Evolutionary conservation across 148 eudicot species (phyloP), one percentile per base, ranked within the genome.

Genomic region (Nepenthes mirabilis): DNA sequence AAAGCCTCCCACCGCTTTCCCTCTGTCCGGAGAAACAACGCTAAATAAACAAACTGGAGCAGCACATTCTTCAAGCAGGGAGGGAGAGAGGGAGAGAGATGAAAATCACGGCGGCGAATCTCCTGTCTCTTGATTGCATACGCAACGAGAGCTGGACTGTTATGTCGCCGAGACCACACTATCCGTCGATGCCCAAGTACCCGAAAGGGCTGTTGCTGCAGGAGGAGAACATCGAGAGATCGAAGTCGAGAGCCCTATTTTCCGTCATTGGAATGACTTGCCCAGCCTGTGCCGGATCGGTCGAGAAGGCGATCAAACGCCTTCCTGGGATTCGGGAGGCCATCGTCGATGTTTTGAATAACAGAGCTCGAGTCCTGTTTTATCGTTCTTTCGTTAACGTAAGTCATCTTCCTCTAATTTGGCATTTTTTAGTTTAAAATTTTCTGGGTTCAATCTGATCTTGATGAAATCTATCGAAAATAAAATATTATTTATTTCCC

Each of bases 211-310:
- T 65, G 45, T 64, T 80, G 14, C 37, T 65, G 9, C 73, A 72
- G 5, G 72, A 76, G 45, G 68, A 60, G 65, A 55, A 33, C 36
- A 37, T 70, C 45, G 66, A 66, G 53, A 83, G 72, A 43, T 50
- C 78, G 36, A 84, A 82, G 73, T 56, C 75, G 4, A 82, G 65
- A 58, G 87, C 80, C 47, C 53, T 84, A 69, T 80, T 84, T 64
- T 70, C 82, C 0, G 95, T 90, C 8, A 57, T 37, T 7, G 97
- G 97, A 23, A 90, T 90, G 95, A 79, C 85, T 36, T 90, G 97
- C 65, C 77, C 95, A 43, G 95, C 95, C 37, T 90, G 95, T 48
- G 91, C 95, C 14, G 95, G 76, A 11, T 82, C 95, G 0, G 84
- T 90, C 6, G 91, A 87, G 76, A 90, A 81, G 79, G 89, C 91